Conservation (phyloP, 768 basidiomycete species). For the Pisolithus tinctorius region DNA sequence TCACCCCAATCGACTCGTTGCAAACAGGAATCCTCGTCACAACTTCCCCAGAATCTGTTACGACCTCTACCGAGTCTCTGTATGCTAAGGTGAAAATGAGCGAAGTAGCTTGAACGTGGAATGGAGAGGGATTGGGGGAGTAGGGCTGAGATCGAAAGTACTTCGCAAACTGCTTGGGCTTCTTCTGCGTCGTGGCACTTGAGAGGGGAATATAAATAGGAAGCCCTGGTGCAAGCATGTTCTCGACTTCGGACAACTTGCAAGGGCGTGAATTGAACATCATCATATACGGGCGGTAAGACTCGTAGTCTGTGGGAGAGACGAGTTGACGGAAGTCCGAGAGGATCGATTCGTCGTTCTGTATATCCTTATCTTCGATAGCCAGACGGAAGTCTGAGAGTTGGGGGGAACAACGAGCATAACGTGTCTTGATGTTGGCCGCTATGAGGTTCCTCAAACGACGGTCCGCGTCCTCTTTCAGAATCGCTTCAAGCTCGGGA, state of each 20-base stretch:
- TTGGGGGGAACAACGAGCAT: too few relatives aligned
- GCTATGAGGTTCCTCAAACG: too few relatives aligned
- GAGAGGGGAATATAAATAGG: background rate
- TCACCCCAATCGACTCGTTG: background rate
- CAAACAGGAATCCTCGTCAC: background rate
- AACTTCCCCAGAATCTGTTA: background rate
- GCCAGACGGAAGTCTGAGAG: too few relatives aligned
- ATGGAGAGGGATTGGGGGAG: too few relatives aligned
- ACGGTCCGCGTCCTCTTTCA: too few relatives aligned
- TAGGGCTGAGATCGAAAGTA: constrained; percentile 3
- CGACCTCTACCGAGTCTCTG: background rate
- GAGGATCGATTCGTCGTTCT: too few relatives aligned
- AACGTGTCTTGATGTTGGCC: too few relatives aligned
- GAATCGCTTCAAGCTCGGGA: too few relatives aligned
- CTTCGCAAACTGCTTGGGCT: constrained; percentile 4
- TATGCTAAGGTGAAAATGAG: background rate
- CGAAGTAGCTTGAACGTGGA: background rate
- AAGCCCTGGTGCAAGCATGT: background rate
- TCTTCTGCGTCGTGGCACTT: constrained; percentile 2
- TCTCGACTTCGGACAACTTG: background rate
- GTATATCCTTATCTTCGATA: too few relatives aligned
- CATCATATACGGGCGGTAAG: background rate
- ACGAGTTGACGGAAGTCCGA: too few relatives aligned
- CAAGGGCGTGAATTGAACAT: background rate
- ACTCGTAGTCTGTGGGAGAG: too few relatives aligned